Evolutionary conservation across 2,329 filamentous ascomycete genomes (phyloP).

Genomic region (Nannizziopsis barbatae): DNA sequence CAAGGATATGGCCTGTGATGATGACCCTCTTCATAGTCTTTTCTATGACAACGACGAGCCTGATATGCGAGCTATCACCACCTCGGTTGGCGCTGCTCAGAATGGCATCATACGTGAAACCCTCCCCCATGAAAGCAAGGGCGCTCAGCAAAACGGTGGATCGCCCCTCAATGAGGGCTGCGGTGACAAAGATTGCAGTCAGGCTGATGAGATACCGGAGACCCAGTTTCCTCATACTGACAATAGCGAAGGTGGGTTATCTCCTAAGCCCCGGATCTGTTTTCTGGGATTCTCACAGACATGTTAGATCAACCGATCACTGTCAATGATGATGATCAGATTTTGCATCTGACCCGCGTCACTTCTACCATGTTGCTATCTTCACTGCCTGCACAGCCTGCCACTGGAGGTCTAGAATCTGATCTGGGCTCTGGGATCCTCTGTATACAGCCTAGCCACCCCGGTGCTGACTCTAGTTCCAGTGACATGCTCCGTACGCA

Average conservation of each 20-base stretch:
- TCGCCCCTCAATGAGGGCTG: too few relatives aligned
- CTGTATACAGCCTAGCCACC: background rate
- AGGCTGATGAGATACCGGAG: constrained; percentile 6
- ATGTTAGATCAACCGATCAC: constrained; percentile 2
- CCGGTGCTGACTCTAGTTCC: background rate
- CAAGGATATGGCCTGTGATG: constrained; percentile 3
- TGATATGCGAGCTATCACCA: constrained; percentile 1
- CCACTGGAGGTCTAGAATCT: too few relatives aligned
- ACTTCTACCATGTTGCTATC: background rate
- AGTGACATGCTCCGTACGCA: background rate
- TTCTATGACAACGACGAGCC: constrained; percentile 4
- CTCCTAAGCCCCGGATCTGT: constrained; percentile 2
- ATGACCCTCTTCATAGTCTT: constrained; percentile 1
- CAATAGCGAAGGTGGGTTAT: constrained; percentile 1
- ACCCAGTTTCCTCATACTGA: constrained; percentile 4
- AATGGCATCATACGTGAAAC: too few relatives aligned
- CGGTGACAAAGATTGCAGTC: constrained; percentile 1
- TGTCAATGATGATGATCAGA: background rate
- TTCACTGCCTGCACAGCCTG: background rate
- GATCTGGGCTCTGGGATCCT: too few relatives aligned
- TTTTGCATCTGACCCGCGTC: background rate
- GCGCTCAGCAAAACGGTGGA: background rate
- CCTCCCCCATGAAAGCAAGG: background rate
- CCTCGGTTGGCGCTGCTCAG: background rate
- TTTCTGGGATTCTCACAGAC: constrained; percentile 2